Evolutionary conservation across 179 eudicot species (phyloP).

Genomic region (Pouteria campechiana): DNA sequence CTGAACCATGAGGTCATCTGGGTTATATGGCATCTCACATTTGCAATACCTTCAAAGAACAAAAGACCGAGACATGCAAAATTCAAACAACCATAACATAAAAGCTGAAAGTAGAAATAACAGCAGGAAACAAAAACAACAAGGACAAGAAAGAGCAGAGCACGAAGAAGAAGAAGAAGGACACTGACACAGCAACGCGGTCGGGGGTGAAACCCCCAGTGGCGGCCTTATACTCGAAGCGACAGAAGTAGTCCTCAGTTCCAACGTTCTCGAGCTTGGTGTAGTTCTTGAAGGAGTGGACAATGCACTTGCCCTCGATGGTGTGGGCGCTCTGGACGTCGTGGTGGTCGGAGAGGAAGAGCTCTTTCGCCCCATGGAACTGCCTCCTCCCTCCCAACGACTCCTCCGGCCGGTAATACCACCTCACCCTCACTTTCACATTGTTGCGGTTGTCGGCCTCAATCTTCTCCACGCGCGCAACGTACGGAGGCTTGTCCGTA

Average conservation of each 20-base stretch:
- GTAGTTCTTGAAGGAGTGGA: conserved; percentile 56
- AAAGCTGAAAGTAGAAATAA: no score
- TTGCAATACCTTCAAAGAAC: conserved; percentile 38
- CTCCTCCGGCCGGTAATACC: conserved; percentile 65
- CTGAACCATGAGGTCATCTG: conserved; percentile 48
- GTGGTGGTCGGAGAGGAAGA: conserved; percentile 44
- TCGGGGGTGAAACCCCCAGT: conserved; percentile 71
- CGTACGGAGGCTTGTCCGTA: conserved; percentile 51
- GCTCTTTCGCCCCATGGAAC: conserved; percentile 65
- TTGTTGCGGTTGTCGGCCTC: conserved; percentile 63
- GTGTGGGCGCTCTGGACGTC: conserved; percentile 74
- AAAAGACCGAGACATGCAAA: no score
- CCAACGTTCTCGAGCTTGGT: conserved; percentile 74
- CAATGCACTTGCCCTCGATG: conserved; percentile 63
- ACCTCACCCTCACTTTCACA: conserved; percentile 47
- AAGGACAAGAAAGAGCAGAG: neutral
- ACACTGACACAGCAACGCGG: conserved; percentile 74
- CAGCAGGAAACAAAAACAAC: neutral
- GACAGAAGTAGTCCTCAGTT: conserved; percentile 58
- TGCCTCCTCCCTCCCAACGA: conserved; percentile 59
- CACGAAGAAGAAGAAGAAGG: neutral
- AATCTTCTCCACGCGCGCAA: conserved; percentile 59
- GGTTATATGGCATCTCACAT: conserved; percentile 53
- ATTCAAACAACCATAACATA: no score
- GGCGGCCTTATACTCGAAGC: conserved; percentile 70